Evolutionary conservation across 2,329 filamentous ascomycete genomes (phyloP), one percentile per base, ranked within the genome.

Genomic region (Claviceps sp.): DNA sequence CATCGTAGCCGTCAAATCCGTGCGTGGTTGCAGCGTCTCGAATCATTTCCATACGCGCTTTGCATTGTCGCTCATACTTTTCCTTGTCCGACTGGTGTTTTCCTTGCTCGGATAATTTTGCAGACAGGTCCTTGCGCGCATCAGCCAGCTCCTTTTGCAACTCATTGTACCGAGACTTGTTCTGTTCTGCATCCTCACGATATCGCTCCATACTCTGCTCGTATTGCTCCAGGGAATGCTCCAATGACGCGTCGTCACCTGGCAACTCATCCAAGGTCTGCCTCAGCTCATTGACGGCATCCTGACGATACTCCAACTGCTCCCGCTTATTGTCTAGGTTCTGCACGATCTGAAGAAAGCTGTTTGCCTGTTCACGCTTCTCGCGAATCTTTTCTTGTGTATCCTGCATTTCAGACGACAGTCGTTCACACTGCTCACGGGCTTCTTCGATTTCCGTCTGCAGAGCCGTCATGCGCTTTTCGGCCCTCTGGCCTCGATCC

Each of bases 71-170:
- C 63, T 96, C 88, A 63, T 93, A 88, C 60, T 85, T 87, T 55
- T 87, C 84, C 69, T 91, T 89, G 63, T 95, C 85, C 2, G 90
- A 91, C 65, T 93, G 81, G 59, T 85, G 82, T 58, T 84, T 87
- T 44, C 91, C 91, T 59, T 81, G 76, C 59, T 89, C 84, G 1
- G 78, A 71, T 40, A 79, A 70, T 59, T 81, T 81, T 22, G 63
- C 58, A 0, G 76, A 75, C 43, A 79, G 65, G 4, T 72, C 65
- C 40, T 63, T 70, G 37, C 77, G 74, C 7, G 70, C 67, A 4
- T 66, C 56, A 2, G 65, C 62, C 13, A 81, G 63, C 8, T 74
- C 70, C 2, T 65, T 63, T 54, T 80, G 74, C n/a, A 94, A 72
- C 24, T 84, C 75, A 53, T 74, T 70, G 59, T 90, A 91, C 49